Conservation (phyloP, 768 basidiomycete genomes). For the Suillus sp. region DNA sequence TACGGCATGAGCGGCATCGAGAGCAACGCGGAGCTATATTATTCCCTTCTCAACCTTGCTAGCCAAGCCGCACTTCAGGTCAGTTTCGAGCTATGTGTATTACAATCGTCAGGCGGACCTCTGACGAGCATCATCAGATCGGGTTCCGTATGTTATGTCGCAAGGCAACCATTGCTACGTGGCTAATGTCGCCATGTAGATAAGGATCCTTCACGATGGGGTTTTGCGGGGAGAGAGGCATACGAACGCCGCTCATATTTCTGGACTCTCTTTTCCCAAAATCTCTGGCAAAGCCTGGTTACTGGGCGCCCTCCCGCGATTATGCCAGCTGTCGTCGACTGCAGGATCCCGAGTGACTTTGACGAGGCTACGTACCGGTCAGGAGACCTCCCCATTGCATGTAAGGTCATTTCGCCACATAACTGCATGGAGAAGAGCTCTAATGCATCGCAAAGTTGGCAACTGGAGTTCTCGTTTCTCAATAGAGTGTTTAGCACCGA, state of each 20-base stretch:
- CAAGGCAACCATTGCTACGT: constrained; percentile 1
- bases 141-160: constrained; percentile 17
- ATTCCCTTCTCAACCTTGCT: constrained; percentile 48
- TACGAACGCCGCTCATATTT: constrained; percentile 58
- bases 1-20: constrained; percentile 57
- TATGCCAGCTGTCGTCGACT: constrained; percentile 45
- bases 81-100: constrained; percentile 17
- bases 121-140: constrained; percentile 13
- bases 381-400: constrained; percentile 46
- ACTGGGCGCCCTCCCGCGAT: constrained; percentile 53
- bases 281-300: constrained; percentile 55
- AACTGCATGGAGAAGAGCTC: constrained; percentile 2
- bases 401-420: constrained; percentile 35
- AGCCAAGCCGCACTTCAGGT: constrained; percentile 51
- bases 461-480: constrained; percentile 48
- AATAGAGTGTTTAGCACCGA: constrained; percentile 43
- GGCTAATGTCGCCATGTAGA: constrained; percentile 34
- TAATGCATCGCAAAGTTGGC: constrained; percentile 40
- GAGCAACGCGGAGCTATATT: constrained; percentile 49
- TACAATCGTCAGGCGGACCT: neutral
- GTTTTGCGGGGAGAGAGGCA: constrained; percentile 49
- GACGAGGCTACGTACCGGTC: constrained; percentile 48
- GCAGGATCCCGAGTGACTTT: constrained; percentile 45
- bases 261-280: constrained; percentile 51
- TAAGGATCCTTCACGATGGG: constrained; percentile 54